A percentile compares a stretch with the other conserved stretches of the same genome.
Evolutionary conservation across 768 basidiomycete species (phyloP).

Genomic region (Flagelloscypha sp.): DNA sequence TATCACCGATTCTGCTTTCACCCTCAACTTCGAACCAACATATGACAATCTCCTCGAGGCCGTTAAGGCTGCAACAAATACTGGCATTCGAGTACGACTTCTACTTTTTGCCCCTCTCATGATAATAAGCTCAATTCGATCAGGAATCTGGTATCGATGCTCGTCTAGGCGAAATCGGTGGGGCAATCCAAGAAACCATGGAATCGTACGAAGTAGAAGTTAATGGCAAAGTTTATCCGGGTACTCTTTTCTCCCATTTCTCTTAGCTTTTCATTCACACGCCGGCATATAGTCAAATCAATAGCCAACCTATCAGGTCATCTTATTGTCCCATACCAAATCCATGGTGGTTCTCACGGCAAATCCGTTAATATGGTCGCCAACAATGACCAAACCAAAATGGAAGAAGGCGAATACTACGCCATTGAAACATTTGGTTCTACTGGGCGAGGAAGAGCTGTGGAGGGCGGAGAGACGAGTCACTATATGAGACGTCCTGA

Average conservation of each 20-base stretch:
- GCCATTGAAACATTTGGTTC: constrained; percentile 99
- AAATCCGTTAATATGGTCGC: constrained; percentile 89
- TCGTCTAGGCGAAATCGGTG: constrained; percentile 86
- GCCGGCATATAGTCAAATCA: constrained; percentile 69
- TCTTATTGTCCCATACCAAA: constrained; percentile 81
- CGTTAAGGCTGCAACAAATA: constrained; percentile 89
- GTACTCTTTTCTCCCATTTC: constrained; percentile 29
- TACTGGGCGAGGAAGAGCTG: constrained; percentile 84
- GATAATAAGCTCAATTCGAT: constrained; percentile 3
- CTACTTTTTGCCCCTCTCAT: constrained; percentile 4
- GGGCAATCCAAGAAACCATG: constrained; percentile 95
- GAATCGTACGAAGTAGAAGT: constrained; percentile 96
- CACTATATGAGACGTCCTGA: constrained; percentile 79
- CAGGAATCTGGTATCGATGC: constrained; percentile 97
- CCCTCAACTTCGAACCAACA: constrained; percentile 78
- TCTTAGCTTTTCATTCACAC: not conserved
- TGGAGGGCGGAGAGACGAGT: constrained; percentile 86
- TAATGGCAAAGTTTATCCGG: constrained; percentile 73
- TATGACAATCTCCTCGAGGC: constrained; percentile 87
- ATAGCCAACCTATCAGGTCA: constrained; percentile 95
- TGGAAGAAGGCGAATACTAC: constrained; percentile 99
- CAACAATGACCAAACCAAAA: constrained; percentile 85
- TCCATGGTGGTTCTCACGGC: constrained; percentile 91
- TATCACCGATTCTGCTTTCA: constrained; percentile 94
- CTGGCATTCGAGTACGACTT: constrained; percentile 65